These are phyloP conservation scores for Aureoboletus auriporus DNA, from an alignment of 768 basidiomycete genomes.

Conservation along the genomic window DNA sequence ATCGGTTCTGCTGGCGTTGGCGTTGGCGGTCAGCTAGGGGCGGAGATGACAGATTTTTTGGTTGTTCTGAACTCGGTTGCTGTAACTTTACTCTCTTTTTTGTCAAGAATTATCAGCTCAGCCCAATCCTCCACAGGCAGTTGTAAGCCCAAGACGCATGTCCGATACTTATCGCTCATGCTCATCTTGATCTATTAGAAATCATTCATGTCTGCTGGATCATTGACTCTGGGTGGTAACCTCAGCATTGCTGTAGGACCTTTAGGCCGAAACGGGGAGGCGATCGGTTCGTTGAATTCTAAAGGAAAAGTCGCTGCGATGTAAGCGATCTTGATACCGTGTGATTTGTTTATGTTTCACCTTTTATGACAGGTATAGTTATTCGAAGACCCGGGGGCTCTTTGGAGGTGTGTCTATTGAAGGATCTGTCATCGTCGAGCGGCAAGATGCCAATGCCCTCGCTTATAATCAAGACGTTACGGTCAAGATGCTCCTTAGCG, in stretches of 20 bases:
- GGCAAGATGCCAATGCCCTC: slow-evolving; percentile 85
- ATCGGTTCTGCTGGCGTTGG: slow-evolving; percentile 92
- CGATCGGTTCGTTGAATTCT: slow-evolving; percentile 74
- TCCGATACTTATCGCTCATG: background rate
- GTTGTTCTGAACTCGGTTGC: slow-evolving; percentile 82
- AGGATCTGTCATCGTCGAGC: slow-evolving; percentile 89
- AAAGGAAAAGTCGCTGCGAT: slow-evolving; percentile 90
- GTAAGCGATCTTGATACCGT: slow-evolving; percentile 37
- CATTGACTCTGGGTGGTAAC: slow-evolving; percentile 86
- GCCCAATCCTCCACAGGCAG: slow-evolving; percentile 40
- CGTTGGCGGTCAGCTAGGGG: slow-evolving; percentile 77
- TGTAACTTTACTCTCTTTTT: slow-evolving; percentile 38
- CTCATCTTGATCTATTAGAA: slow-evolving; percentile 37
- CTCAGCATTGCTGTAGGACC: slow-evolving; percentile 88
- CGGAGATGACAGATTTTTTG: slow-evolving; percentile 88
- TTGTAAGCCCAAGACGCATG: slow-evolving; percentile 41
- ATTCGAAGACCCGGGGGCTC: slow-evolving; percentile 88
- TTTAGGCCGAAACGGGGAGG: slow-evolving; percentile 91
- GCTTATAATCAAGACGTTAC: slow-evolving; percentile 77
- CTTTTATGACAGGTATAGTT: slow-evolving; percentile 62
- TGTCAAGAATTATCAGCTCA: slow-evolving; percentile 6
- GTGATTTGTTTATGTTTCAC: background rate
- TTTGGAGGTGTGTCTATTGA: slow-evolving; percentile 90
- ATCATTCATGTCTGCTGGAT: slow-evolving; percentile 94
- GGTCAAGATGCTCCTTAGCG: slow-evolving; percentile 76